Evolutionary conservation across 192 early-diverging fungal genomes (phyloP).

Genomic region (Entophlyctis helioformis): DNA sequence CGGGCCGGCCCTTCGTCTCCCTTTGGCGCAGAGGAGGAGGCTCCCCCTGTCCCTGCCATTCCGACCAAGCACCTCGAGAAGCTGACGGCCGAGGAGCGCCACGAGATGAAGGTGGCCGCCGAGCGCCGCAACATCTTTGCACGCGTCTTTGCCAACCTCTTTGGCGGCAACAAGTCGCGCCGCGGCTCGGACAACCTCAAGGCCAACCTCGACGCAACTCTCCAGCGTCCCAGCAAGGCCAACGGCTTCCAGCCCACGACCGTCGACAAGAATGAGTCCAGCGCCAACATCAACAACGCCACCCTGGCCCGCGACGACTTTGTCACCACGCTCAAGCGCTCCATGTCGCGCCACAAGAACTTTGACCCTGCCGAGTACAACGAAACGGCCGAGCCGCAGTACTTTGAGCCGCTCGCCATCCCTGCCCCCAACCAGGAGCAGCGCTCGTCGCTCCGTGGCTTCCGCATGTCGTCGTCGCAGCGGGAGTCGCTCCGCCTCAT

Average conservation of each 20-base stretch:
- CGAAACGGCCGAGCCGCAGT: constrained; percentile 6
- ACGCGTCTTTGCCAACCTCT: background rate
- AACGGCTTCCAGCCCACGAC: too few relatives aligned
- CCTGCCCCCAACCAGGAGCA: constrained; percentile 17
- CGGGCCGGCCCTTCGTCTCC: too few relatives aligned
- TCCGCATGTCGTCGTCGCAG: constrained; percentile 15
- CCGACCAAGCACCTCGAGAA: background rate
- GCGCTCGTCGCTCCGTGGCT: constrained; percentile 4
- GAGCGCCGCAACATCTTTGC: background rate
- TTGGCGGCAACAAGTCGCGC: background rate
- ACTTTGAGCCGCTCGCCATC: constrained; percentile 26
- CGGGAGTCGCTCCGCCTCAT: constrained; percentile 9
- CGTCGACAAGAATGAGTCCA: background rate
- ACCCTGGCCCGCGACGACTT: too few relatives aligned
- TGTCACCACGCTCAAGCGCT: background rate
- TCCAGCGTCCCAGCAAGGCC: background rate
- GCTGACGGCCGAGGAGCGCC: background rate
- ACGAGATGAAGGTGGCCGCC: too few relatives aligned
- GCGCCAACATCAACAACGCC: too few relatives aligned
- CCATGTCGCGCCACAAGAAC: too few relatives aligned
- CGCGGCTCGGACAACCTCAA: background rate
- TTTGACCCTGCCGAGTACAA: too few relatives aligned
- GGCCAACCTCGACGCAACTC: background rate
- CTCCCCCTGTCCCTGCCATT: background rate
- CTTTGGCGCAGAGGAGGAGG: too few relatives aligned